phyloP scores from a whole-genome alignment of 352 stramenopile species.

The Peronospora destructor region DNA sequence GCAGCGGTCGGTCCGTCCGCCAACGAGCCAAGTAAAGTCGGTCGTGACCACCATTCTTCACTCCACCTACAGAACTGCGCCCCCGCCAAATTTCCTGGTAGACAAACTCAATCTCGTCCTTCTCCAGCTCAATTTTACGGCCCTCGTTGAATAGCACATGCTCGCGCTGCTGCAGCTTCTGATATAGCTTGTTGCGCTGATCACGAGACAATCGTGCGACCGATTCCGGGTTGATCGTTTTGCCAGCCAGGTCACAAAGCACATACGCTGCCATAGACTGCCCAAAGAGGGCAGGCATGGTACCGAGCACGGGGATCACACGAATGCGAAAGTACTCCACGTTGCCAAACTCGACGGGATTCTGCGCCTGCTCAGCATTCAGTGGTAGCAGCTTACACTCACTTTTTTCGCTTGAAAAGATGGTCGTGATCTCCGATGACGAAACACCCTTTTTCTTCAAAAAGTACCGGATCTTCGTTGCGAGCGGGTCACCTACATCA shows the following conservation, averaged over 20 bases:
- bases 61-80: slow-evolving; percentile 58
- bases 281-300: slow-evolving; percentile 94
- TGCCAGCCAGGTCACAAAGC: slow-evolving; percentile 89
- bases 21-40: slow-evolving; percentile 83
- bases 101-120: slow-evolving; percentile 86
- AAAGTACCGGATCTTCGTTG: slow-evolving; percentile 92
- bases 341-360: slow-evolving; percentile 91
- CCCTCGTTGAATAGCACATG: slow-evolving; percentile 48
- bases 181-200: slow-evolving; percentile 82
- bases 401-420: slow-evolving; percentile 95
- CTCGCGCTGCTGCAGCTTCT: slow-evolving; percentile 77
- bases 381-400: slow-evolving; percentile 92
- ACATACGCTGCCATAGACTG: slow-evolving; percentile 93
- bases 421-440: slow-evolving; percentile 64
- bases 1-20: slow-evolving; percentile 54
- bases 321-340: slow-evolving; percentile 95
- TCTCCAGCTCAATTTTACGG: slow-evolving; percentile 59
- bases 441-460: slow-evolving; percentile 82
- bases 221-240: slow-evolving; percentile 80
- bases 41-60: slow-evolving; percentile 66
- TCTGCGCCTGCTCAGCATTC: slow-evolving; percentile 85
- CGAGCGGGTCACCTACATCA: slow-evolving; percentile 86
- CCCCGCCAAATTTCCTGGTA: slow-evolving; percentile 83
- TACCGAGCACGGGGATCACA: slow-evolving; percentile 93
- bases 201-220: slow-evolving; percentile 68